Evolutionary conservation across 768 basidiomycete genomes (phyloP), one percentile per base, ranked within the genome.

Genomic region (Asterophora lycoperdoides): DNA sequence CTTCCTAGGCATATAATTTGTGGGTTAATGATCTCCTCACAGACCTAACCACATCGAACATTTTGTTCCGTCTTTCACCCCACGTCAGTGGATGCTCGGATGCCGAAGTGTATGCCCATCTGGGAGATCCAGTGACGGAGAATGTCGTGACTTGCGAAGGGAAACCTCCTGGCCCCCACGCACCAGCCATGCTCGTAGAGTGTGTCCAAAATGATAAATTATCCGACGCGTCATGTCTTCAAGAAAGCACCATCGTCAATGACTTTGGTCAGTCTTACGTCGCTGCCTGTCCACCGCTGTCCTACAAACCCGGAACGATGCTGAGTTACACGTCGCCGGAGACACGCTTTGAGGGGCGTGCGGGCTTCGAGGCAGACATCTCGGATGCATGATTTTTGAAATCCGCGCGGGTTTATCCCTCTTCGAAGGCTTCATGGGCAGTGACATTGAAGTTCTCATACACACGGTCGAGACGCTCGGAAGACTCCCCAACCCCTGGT

Each of bases 361-460:
- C 48, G 5, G 58, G 62, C 28, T 41, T 64, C 32, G 54, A 49
- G 40, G 34, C 73, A 10, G 72, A 74, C 51, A 52, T 75, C 29
- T 75, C 15, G 74, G 53, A 48, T 76, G 74, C 54, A 50, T 64
- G 40, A 67, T 74, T 51, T 75, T 70, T 51, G 67, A 74, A 57
- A 69, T 73, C 47, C 66, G 71, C 15, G 68, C 73, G 20, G 72
- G 73, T 4, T 64, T 54, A 33, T 48, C 73, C 19, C 68, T 74
- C 41, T 75, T 74, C 48, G 71, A 72, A 8, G 17, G 68, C 8
- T 70, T 71, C 50, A 49, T 72, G 2, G 59, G 63, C 10, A 55
- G 60, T 46, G 60, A 64, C 34, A 44, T 29, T 3, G 54, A 58
- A 11, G 58, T 73, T 20, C 63, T 70, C 51, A 67, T 48, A 47